Evolutionary conservation across 176 grass and related monocot genomes (phyloP).

Genomic region (Carex kokanica): DNA sequence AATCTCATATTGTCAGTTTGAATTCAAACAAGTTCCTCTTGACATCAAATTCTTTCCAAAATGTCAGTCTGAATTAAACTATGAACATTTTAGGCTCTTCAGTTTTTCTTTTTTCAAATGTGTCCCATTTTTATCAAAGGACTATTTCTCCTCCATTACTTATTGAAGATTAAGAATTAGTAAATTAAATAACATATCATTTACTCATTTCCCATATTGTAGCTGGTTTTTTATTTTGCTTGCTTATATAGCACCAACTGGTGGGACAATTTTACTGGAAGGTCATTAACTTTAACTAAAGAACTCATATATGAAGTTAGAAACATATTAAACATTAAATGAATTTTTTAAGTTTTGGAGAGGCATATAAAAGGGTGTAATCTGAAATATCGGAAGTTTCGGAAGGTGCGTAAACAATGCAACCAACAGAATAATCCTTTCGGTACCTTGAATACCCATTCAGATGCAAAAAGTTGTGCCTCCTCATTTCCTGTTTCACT

Average conservation of each 20-base stretch:
- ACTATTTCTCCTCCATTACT: background rate
- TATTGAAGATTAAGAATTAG: background rate
- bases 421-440: background rate
- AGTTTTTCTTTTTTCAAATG: background rate
- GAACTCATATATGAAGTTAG: background rate
- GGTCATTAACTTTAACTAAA: background rate
- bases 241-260: background rate
- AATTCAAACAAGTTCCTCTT: background rate
- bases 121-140: background rate
- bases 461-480: conserved; percentile 91
- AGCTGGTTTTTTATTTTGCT: background rate
- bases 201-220: background rate
- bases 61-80: background rate
- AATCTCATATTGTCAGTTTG: background rate
- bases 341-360: background rate
- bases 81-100: background rate
- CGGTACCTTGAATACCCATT: conserved; percentile 97
- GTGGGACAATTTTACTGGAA: background rate
- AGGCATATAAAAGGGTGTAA: background rate
- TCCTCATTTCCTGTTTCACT: conserved; percentile 68
- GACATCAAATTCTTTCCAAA: background rate
- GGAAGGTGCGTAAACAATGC: background rate
- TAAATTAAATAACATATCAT: background rate
- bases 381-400: background rate
- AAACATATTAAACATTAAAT: background rate